Evolutionary conservation across 2,329 filamentous ascomycete genomes (phyloP).

Genomic region (Trichophaea hybrida): DNA sequence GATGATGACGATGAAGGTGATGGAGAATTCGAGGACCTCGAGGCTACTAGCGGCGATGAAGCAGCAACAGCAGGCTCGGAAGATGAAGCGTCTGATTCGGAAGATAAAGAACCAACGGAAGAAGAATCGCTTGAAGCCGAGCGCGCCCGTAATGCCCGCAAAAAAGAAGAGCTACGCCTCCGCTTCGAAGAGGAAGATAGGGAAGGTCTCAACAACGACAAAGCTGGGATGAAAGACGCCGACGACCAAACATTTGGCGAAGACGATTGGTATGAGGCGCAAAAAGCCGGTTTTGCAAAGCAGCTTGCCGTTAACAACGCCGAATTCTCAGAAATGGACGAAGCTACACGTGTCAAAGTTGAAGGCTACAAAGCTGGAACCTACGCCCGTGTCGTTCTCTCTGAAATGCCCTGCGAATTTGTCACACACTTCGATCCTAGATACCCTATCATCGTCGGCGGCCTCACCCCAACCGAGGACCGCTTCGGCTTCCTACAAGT

Average conservation of each 20-base stretch:
- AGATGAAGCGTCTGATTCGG: conserved; percentile 30
- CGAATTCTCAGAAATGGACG: conserved; percentile 79
- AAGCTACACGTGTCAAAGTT: conserved; percentile 63
- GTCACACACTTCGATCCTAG: conserved; percentile 65
- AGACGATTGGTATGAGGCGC: conserved; percentile 96
- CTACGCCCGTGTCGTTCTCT: conserved; percentile 80
- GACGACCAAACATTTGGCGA: conserved; percentile 66
- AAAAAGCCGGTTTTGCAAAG: conserved; percentile 89
- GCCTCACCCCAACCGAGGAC: conserved; percentile 85
- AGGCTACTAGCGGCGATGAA: conserved; percentile 49
- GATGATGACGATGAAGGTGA: conserved; percentile 55
- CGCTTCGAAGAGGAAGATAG: conserved; percentile 95
- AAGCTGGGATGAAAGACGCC: conserved; percentile 40
- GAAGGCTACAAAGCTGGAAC: conserved; percentile 87
- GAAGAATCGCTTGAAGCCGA: conserved; percentile 61
- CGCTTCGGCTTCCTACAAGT: conserved; percentile 92
- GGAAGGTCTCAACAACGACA: conserved; percentile 89
- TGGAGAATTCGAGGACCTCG: conserved; percentile 72
- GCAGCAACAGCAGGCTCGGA: conserved; percentile 30
- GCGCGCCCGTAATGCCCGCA: conserved; percentile 73
- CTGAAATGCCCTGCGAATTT: conserved; percentile 83
- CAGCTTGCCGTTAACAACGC: conserved; percentile 93
- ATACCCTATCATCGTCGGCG: conserved; percentile 75
- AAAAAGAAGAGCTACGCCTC: conserved; percentile 87
- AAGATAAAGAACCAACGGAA: conserved; percentile 35